Conservation (phyloP, 345 rosid species). For the Durio zibethinus region DNA sequence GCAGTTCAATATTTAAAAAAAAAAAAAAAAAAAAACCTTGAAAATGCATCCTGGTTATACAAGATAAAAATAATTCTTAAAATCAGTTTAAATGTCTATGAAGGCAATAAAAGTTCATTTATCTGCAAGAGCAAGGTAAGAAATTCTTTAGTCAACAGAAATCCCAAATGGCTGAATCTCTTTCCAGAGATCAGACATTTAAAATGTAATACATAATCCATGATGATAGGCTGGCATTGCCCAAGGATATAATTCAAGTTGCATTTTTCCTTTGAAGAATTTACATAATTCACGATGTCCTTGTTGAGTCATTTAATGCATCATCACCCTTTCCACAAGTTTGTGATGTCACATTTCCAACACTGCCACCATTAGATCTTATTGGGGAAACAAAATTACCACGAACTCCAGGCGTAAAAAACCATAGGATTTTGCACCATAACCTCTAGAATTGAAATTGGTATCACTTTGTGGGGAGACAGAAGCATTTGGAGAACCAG, state of each 20-base stretch:
- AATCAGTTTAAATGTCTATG: not conserved
- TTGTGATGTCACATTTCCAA: slow-evolving; percentile 66
- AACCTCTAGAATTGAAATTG: slow-evolving; percentile 43
- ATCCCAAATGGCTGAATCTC: slow-evolving; percentile 11
- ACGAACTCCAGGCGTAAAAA: slow-evolving; percentile 60
- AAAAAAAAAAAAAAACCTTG: too few species aligned
- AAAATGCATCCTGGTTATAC: slow-evolving; percentile 20
- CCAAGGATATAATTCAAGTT: not conserved
- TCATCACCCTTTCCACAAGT: slow-evolving; percentile 73
- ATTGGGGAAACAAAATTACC: slow-evolving; percentile 90
- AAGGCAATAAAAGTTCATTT: not conserved
- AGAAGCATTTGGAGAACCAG: slow-evolving; percentile 56
- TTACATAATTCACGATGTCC: slow-evolving; percentile 56
- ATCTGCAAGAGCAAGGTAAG: not conserved
- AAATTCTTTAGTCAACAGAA: not conserved
- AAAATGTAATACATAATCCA: not conserved
- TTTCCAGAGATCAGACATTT: not conserved
- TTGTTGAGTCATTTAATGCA: slow-evolving; percentile 77
- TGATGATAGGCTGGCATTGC: not conserved
- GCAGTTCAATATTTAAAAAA: not conserved
- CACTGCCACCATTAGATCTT: slow-evolving; percentile 59
- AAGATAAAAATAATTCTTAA: not conserved
- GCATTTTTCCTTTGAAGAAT: slow-evolving; percentile 1
- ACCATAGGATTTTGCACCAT: slow-evolving; percentile 61
- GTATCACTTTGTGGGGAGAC: slow-evolving; percentile 60